Base-by-base conservation (phyloP, 371 early-diverging fungal genomes). In the Thermomucor indicae-seudaticae region DNA sequence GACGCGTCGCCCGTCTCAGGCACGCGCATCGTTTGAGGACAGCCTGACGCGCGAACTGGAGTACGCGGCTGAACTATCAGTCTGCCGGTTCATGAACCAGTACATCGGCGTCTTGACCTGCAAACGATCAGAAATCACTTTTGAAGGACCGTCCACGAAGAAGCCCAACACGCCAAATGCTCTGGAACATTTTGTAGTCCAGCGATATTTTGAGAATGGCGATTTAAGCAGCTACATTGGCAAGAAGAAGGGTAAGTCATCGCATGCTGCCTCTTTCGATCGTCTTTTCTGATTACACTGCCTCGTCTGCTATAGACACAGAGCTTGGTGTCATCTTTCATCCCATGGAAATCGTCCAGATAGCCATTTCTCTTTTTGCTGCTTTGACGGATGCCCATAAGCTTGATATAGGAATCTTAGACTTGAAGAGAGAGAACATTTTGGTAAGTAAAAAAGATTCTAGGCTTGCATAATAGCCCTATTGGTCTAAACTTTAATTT, bases 341-440 rank as follows among this genome's bases (percentile, higher is more conserved):
- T 12, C 60, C 63, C 8, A 38, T 44, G 23, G 72, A 72, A 20
- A 57, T 63, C 6, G 17, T 72, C 2, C 58, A 60, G 8, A 55
- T 65, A 14, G 53, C 59, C 8, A 60, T 72, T 7, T 55, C 60
- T 20, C 39, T 72, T 11, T 67, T 68, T 34, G 47, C 68, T 2
- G 63, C 68, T 3, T 47, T 72, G 10, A 43, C 43, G 22, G 68
- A 72, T 24, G 60, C 62, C 3, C 72, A 72, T 40, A n/a, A 30
- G 0, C 32, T 63, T 0, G 52, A 48, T 10, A 60, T 72, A 27
- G 72, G 72, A 5, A 47, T 72, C 34, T 63, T 72, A 10, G 72
- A 72, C 35, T 19, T 72, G 2, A 72, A 72, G 34, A 31, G 65
- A 8, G 72, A 72, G 22, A 72, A 72, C 35, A 57, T 67, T 4